Evolutionary conservation across 495 filamentous ascomycete genomes (phyloP).

Genomic region (Glarea lozoyensis): DNA sequence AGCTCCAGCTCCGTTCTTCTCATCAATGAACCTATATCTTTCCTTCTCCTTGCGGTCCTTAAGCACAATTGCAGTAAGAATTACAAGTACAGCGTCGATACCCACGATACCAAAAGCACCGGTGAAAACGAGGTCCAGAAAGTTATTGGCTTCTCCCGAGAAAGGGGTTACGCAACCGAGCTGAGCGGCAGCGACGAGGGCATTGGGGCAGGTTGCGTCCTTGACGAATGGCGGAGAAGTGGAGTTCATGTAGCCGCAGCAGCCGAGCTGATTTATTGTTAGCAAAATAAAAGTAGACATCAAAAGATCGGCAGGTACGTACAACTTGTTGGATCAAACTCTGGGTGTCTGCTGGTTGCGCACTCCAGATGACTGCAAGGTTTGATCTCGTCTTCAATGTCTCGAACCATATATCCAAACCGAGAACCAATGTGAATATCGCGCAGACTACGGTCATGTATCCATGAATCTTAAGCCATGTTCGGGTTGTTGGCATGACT

Average conservation of each 20-base stretch:
- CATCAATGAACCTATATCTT: constrained; percentile 62
- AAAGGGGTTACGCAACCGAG: constrained; percentile 56
- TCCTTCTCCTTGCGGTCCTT: constrained; percentile 64
- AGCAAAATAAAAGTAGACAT: constrained; percentile 7
- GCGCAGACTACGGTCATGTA: constrained; percentile 51
- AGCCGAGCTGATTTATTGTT: constrained; percentile 45
- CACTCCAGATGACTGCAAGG: constrained; percentile 44
- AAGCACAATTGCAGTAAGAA: constrained; percentile 58
- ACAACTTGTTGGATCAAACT: constrained; percentile 58
- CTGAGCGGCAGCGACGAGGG: constrained; percentile 54
- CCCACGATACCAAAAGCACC: constrained; percentile 67
- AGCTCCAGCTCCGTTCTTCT: constrained; percentile 46
- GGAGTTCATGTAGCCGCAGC: constrained; percentile 66
- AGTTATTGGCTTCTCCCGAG: constrained; percentile 53
- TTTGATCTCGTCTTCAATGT: constrained; percentile 55
- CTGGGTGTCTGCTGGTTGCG: constrained; percentile 42
- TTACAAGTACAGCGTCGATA: constrained; percentile 39
- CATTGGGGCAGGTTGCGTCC: constrained; percentile 50
- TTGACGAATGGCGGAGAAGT: constrained; percentile 54
- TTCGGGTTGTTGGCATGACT: constrained; percentile 41
- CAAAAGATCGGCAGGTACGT: constrained; percentile 17
- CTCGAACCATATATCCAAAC: constrained; percentile 59
- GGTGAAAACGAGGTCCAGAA: constrained; percentile 65
- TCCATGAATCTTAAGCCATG: constrained; percentile 49
- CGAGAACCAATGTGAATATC: constrained; percentile 55